Percentiles rank a stretch among this genome's conserved stretches.
Conservation (phyloP, 139 green algal genomes). For the Chlamydomonas schloesseri region DNA sequence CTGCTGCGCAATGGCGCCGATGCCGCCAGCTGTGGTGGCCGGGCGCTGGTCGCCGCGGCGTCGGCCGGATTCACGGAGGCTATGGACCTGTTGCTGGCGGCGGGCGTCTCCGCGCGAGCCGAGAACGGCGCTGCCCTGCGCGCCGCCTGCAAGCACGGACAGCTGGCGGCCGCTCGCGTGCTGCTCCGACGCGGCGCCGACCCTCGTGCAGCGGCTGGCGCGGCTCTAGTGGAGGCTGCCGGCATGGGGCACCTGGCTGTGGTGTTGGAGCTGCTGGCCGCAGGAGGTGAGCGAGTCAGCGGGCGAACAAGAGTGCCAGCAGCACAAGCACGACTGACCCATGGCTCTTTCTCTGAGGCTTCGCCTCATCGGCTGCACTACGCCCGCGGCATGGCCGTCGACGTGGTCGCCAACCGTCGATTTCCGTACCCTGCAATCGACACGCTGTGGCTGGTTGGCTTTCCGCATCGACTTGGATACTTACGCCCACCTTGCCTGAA, state of each 20-base stretch:
- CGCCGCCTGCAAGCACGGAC: constrained; percentile 3
- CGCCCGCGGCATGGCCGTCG: no score
- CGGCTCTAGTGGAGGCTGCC: constrained; percentile 13
- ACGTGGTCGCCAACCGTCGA: no score
- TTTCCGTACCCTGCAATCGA: no score
- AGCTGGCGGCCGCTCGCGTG: neutral
- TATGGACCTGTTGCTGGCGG: constrained; percentile 1
- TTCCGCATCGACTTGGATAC: no score
- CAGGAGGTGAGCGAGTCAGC: constrained; percentile 11
- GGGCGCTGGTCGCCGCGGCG: constrained; percentile 17
- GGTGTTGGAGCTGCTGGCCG: constrained; percentile 32
- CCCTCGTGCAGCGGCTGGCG: neutral
- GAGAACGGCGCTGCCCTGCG: constrained; percentile 34
- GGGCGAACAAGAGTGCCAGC: no score
- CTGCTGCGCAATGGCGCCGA: neutral
- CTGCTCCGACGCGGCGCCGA: constrained; percentile 17
- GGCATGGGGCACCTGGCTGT: constrained; percentile 15
- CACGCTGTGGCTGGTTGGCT: no score
- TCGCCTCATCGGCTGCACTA: no score
- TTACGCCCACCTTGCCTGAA: no score
- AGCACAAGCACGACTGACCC: no score
- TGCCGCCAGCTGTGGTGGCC: neutral
- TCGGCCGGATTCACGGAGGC: neutral
- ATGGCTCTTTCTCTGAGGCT: no score
- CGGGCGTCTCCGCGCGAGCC: constrained; percentile 5